Base-by-base conservation (phyloP, 1,139 yeast species). In the Diutina sp. region DNA sequence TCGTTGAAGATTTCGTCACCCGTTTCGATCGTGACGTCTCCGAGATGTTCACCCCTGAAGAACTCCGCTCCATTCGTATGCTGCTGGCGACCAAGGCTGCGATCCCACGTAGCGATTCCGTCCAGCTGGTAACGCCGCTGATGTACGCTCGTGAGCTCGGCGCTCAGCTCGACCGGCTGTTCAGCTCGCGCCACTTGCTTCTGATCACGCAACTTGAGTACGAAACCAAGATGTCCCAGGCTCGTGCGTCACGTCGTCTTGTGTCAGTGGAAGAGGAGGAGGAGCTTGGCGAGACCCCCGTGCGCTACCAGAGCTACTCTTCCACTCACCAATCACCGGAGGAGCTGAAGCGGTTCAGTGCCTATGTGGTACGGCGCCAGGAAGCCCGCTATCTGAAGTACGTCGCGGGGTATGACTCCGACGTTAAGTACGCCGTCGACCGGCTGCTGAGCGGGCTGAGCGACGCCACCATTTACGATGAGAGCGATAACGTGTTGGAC, bases 41-140 rank as follows among this genome's bases (percentile, higher is more conserved):
- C n/a, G 51, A 14, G 7, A 30, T 47, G 29, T 28, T 12, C 18
- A 29, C 51, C n/a, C 32, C 38, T 12, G 51, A 47, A 28, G 41
- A 35, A n/a, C 29, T 47, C 12, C 51, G 30, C 9, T 30, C 35
- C n/a, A 32, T 50, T n/a, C 25, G 44, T 28, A 50, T 28, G n/a
- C 9, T 18, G 6, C 53, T 32, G 53, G 41, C 14, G 44, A 44
- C 44, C 11, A 32, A 9, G n/a, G 9, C 9, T 29, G 21, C 28
- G 21, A n/a, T 50, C n/a, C 53, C 53, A n/a, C 53, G 53, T 6
- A 30, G n/a, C 8, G 53, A 50, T 11, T 32, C 44, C 12, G 53
- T 50, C 28, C 53, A 50, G 16, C 53, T 50, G 53, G 53, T 50
- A 14, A 30, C 53, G 29, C 44, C 53, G 44, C 53, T 50, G 53